A percentile compares a stretch with the other conserved stretches of the same genome.
phyloP scores from a whole-genome alignment of 208 protist species.

The Crithidia sp. region DNA sequence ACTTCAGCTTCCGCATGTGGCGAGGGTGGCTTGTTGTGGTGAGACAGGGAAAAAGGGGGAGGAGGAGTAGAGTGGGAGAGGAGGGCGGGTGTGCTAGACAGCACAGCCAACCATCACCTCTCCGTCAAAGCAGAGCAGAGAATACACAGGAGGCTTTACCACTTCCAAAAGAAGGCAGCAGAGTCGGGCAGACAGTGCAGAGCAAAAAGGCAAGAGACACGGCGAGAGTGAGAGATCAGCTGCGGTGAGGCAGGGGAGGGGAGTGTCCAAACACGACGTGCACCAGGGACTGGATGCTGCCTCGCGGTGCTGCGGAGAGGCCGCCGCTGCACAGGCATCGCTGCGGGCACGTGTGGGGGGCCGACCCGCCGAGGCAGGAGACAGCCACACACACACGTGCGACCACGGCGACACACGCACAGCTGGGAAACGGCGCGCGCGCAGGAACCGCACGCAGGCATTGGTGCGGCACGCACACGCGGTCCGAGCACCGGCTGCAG shows the following conservation, averaged over 20 bases:
- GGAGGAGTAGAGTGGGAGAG: too few relatives aligned
- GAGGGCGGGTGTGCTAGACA: too few relatives aligned
- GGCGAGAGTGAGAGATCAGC: slow-evolving; percentile 27
- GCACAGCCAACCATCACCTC: too few relatives aligned
- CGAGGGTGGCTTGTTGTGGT: too few relatives aligned
- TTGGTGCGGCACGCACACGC: too few relatives aligned
- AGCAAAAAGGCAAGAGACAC: slow-evolving; percentile 1
- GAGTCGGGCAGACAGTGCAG: not conserved
- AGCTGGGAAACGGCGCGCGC: too few relatives aligned
- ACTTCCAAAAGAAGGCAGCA: not conserved
- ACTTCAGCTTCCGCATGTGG: too few relatives aligned
- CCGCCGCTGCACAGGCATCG: slow-evolving; percentile 33
- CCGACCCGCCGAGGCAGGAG: not conserved
- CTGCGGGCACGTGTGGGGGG: slow-evolving; percentile 25
- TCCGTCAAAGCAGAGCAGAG: too few relatives aligned
- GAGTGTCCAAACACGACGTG: slow-evolving; percentile 12
- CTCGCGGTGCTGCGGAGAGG: slow-evolving; percentile 35
- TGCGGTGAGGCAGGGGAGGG: slow-evolving; percentile 27
- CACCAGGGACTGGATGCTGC: not conserved
- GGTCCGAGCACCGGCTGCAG: too few relatives aligned
- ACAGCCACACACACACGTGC: slow-evolving; percentile 18
- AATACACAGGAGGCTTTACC: too few relatives aligned
- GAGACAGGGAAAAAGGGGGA: too few relatives aligned
- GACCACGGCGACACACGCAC: slow-evolving; percentile 27
- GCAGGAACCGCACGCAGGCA: too few relatives aligned